Conservation (phyloP, 2,329 filamentous ascomycete species). For the Amauroascus niger region DNA sequence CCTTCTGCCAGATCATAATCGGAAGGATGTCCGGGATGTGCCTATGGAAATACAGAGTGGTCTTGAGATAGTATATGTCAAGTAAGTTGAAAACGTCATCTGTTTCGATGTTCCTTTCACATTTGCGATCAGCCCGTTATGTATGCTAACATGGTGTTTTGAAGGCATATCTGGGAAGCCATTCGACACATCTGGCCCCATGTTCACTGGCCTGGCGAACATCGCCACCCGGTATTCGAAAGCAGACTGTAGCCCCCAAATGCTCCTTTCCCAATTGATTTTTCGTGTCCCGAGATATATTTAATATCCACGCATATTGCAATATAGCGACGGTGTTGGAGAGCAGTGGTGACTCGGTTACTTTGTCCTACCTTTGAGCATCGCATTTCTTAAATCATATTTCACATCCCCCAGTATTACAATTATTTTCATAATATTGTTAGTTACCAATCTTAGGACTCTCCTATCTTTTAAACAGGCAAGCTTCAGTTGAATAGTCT, state of each 20-base stretch:
- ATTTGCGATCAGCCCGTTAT: neutral
- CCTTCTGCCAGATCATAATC: constrained; percentile 74
- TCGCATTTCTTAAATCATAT: constrained; percentile 5
- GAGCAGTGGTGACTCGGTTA: constrained; percentile 7
- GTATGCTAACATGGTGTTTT: constrained; percentile 14
- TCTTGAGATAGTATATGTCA: constrained; percentile 79
- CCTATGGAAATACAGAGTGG: constrained; percentile 82
- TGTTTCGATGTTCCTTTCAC: constrained; percentile 6
- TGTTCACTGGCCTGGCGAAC: constrained; percentile 68
- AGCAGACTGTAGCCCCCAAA: constrained; percentile 58
- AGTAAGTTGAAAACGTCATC: constrained; percentile 45
- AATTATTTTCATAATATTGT: constrained; percentile 2
- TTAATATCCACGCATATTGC: neutral
- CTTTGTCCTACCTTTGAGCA: constrained; percentile 5
- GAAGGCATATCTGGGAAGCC: constrained; percentile 86
- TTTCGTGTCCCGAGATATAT: neutral
- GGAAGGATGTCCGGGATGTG: constrained; percentile 84
- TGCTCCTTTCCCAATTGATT: neutral
- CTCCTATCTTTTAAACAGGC: neutral
- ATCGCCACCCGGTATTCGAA: constrained; percentile 60
- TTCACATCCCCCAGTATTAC: constrained; percentile 4
- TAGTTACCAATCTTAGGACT: neutral
- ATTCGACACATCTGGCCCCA: constrained; percentile 88
- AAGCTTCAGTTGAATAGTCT: neutral
- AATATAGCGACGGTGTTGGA: constrained; percentile 12